Evolutionary conservation across 495 filamentous ascomycete species (phyloP).

Genomic region (Sphaerosporella brunnea): DNA sequence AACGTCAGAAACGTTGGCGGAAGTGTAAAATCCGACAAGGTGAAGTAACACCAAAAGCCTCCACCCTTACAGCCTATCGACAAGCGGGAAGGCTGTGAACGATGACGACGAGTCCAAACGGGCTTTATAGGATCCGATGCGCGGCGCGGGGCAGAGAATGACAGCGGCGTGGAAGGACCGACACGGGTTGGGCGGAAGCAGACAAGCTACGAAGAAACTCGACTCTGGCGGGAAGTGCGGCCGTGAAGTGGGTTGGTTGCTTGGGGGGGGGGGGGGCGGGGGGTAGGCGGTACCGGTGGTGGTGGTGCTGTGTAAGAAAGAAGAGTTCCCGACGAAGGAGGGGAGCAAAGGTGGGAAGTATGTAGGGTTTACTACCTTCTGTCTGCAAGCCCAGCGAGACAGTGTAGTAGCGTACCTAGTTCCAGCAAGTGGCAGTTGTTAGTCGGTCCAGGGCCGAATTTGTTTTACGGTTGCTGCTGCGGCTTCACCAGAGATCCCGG

Average conservation of each 20-base stretch:
- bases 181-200: neutral
- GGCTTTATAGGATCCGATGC: too few relatives aligned
- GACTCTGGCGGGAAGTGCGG: too few relatives aligned
- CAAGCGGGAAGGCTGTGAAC: too few relatives aligned
- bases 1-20: conserved; percentile 1
- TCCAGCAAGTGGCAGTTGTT: too few relatives aligned
- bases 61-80: too few relatives aligned
- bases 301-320: neutral
- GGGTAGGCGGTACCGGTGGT: neutral
- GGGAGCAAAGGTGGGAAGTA: neutral
- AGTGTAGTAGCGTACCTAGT: too few relatives aligned
- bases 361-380: neutral
- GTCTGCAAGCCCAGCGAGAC: neutral
- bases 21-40: neutral
- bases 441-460: too few relatives aligned
- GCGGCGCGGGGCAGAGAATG: neutral
- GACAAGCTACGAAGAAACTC: neutral
- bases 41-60: conserved; percentile 1
- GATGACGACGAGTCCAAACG: too few relatives aligned
- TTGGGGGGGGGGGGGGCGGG: neutral
- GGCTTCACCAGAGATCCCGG: too few relatives aligned
- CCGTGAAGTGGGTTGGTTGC: too few relatives aligned
- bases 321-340: neutral
- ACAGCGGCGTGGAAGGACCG: conserved; percentile 1
- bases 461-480: too few relatives aligned